Conservation (phyloP, 495 filamentous ascomycete genomes). For the Neurospora sp. region DNA sequence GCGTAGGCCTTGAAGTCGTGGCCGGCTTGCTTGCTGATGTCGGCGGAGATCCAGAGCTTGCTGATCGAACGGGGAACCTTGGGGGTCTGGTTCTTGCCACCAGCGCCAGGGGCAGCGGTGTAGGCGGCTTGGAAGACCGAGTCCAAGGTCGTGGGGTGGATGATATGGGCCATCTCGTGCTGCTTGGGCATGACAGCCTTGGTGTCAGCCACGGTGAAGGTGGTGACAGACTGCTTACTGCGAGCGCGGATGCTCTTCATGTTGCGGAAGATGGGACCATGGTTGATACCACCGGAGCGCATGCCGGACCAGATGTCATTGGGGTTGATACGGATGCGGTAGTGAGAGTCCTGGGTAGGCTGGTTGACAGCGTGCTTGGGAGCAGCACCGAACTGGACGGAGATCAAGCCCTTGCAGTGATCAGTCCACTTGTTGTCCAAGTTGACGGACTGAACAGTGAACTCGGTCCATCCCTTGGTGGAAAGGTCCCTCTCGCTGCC, state of each 20-base stretch:
- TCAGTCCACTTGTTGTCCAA: slow-evolving; percentile 31
- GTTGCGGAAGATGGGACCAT: slow-evolving; percentile 28
- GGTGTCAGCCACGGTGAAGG: slow-evolving; percentile 28
- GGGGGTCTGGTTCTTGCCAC: slow-evolving; percentile 1
- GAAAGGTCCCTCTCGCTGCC: slow-evolving; percentile 27
- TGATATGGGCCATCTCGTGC: slow-evolving; percentile 30
- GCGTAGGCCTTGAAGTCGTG: slow-evolving; percentile 16
- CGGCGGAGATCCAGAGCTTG: slow-evolving; percentile 15
- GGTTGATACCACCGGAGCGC: slow-evolving; percentile 21
- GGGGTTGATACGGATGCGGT: slow-evolving; percentile 11
- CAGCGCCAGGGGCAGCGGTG: slow-evolving; percentile 13
- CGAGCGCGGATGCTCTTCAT: slow-evolving; percentile 18
- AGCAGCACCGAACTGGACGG: slow-evolving; percentile 9
- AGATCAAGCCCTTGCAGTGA: slow-evolving; percentile 23
- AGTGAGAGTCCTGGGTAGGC: slow-evolving; percentile 7
- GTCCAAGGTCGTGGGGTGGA: slow-evolving; percentile 41
- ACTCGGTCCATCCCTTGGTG: slow-evolving; percentile 26
- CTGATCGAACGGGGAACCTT: slow-evolving; percentile 17
- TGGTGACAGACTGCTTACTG: slow-evolving; percentile 13
- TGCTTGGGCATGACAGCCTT: slow-evolving; percentile 29
- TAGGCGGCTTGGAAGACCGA: slow-evolving; percentile 27
- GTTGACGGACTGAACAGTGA: slow-evolving; percentile 33
- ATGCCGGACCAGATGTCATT: slow-evolving; percentile 20
- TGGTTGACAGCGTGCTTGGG: slow-evolving; percentile 1
- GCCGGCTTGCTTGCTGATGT: slow-evolving; percentile 3